These are phyloP conservation scores for Xylariaceae sp. DNA, from an alignment of 2,329 filamentous ascomycete species.

Conservation along the genomic window DNA sequence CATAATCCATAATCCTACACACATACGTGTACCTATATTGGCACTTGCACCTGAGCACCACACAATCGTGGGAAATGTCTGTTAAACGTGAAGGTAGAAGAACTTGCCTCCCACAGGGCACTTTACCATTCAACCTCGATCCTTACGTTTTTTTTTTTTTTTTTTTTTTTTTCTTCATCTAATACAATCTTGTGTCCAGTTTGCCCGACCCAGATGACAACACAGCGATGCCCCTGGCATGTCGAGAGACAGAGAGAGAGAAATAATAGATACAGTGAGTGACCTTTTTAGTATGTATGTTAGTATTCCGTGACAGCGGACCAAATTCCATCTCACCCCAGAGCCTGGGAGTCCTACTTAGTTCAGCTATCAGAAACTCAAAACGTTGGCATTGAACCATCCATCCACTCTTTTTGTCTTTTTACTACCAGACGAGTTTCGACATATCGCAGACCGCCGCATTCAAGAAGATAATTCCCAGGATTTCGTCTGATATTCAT, in stretches of 20 bases:
- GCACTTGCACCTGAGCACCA: neutral
- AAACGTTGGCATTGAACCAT: constrained; percentile 8
- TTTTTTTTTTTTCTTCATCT: neutral
- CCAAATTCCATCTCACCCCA: too few species aligned
- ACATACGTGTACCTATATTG: neutral
- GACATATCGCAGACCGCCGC: constrained; percentile 1
- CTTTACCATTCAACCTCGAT: neutral
- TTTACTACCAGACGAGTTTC: constrained; percentile 9
- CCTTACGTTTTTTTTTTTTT: neutral
- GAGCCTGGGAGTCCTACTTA: too few species aligned
- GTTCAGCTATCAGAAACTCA: too few species aligned
- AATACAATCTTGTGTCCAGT: too few species aligned
- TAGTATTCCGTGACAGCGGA: too few species aligned
- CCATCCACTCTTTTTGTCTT: constrained; percentile 5
- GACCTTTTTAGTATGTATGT: too few species aligned
- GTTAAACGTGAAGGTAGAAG: neutral
- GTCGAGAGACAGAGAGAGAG: too few species aligned
- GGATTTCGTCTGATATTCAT: constrained; percentile 12
- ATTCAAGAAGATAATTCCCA: neutral
- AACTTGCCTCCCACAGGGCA: neutral
- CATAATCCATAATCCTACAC: too few species aligned
- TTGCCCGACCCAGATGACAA: too few species aligned
- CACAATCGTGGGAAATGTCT: neutral
- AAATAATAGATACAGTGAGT: too few species aligned
- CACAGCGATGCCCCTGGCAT: too few species aligned